Conservation (phyloP, 129 eudicot genomes). For the Artemisia annua region DNA sequence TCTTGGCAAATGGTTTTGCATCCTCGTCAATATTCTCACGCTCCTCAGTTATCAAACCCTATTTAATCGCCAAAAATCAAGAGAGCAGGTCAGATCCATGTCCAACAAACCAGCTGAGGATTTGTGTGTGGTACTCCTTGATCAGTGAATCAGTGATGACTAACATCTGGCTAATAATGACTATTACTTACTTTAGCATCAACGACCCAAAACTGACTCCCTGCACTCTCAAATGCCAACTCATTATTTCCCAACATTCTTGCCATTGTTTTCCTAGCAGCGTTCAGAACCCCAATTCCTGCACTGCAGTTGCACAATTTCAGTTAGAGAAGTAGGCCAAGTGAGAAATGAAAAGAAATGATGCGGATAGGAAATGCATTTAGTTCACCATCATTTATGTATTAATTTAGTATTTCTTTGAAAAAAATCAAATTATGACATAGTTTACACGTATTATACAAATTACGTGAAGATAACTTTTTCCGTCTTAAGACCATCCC, state of each 20-base stretch:
- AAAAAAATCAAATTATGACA: too few relatives aligned
- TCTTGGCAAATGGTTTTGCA: constrained; percentile 88
- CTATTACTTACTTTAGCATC: constrained; percentile 77
- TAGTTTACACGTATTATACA: too few relatives aligned
- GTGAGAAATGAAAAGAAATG: too few relatives aligned
- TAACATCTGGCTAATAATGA: neutral
- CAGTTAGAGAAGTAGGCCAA: neutral
- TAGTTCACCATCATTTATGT: too few relatives aligned
- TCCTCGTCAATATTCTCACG: constrained; percentile 80
- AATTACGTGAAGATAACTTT: too few relatives aligned
- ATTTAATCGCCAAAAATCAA: constrained; percentile 19
- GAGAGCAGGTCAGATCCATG: neutral
- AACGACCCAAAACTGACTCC: constrained; percentile 98
- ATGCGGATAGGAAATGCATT: too few relatives aligned
- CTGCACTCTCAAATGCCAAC: constrained; percentile 84
- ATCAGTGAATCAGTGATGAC: neutral
- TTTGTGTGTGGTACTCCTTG: neutral
- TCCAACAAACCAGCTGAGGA: constrained; percentile 7
- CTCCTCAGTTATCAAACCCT: constrained; percentile 94
- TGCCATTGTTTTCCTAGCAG: constrained; percentile 99
- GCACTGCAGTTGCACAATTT: constrained; percentile 65
- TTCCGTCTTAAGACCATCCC: too few relatives aligned
- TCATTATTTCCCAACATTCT: constrained; percentile 92
- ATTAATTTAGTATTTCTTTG: too few relatives aligned
- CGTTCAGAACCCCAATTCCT: constrained; percentile 96